Percentiles rank a stretch among this genome's conserved stretches.
Evolutionary conservation across 495 filamentous ascomycete species (phyloP).

Genomic region (Tirmania nivea): DNA sequence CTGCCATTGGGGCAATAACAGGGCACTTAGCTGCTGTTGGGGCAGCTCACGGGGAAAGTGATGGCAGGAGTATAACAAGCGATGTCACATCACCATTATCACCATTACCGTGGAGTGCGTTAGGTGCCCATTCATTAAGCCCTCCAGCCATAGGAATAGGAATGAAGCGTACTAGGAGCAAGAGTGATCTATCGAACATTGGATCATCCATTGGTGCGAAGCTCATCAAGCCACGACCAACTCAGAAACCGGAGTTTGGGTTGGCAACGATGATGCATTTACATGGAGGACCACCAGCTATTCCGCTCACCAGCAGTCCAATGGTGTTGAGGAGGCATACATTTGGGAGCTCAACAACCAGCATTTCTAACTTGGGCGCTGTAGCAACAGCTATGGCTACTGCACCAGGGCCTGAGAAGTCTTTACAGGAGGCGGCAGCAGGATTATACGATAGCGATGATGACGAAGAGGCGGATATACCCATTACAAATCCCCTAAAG

Average conservation of each 20-base stretch:
- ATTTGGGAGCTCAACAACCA: neutral
- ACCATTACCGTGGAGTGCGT: neutral
- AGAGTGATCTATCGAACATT: conserved; percentile 41
- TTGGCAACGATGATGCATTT: conserved; percentile 22
- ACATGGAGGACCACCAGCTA: conserved; percentile 38
- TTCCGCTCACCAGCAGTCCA: conserved; percentile 24
- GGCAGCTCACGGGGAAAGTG: neutral
- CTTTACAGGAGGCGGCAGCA: conserved; percentile 16
- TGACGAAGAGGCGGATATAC: conserved; percentile 22
- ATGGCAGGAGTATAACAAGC: conserved; percentile 1
- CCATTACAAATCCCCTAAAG: neutral
- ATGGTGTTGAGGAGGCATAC: neutral
- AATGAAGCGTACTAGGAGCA: conserved; percentile 44
- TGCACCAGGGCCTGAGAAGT: too few species aligned
- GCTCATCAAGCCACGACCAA: neutral
- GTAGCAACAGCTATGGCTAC: too few species aligned
- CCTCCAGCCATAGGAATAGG: conserved; percentile 29
- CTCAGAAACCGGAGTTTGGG: conserved; percentile 7
- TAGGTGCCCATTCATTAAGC: neutral
- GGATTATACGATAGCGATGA: conserved; percentile 28
- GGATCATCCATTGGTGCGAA: conserved; percentile 16
- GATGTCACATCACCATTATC: conserved; percentile 1
- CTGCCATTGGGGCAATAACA: conserved; percentile 13
- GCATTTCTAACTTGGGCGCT: neutral
- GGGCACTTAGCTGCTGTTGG: conserved; percentile 11